These are phyloP conservation scores for Hypoxylon sp. DNA, from an alignment of 2,329 filamentous ascomycete genomes.

Conservation along the genomic window DNA sequence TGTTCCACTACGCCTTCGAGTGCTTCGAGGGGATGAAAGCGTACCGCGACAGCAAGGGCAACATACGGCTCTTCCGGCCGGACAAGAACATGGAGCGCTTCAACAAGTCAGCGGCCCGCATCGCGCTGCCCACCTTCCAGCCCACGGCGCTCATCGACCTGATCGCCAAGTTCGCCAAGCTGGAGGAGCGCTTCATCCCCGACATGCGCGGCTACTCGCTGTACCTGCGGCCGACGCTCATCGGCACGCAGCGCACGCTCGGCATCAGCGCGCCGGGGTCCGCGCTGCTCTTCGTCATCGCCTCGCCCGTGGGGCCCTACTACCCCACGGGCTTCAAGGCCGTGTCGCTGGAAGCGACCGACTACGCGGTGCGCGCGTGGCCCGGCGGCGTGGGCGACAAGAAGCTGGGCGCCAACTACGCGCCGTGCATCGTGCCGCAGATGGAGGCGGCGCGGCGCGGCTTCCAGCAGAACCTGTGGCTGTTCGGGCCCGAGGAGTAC, in stretches of 20 bases:
- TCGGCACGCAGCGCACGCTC: slow-evolving; percentile 94
- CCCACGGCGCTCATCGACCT: slow-evolving; percentile 81
- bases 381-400: slow-evolving; percentile 97
- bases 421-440: slow-evolving; percentile 98
- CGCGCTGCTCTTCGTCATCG: slow-evolving; percentile 94
- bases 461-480: slow-evolving; percentile 98
- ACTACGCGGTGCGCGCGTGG: slow-evolving; percentile 97
- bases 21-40: slow-evolving; percentile 99
- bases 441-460: slow-evolving; percentile 90
- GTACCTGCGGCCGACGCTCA: slow-evolving; percentile 96
- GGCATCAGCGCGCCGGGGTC: slow-evolving; percentile 93
- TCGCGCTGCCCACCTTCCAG: slow-evolving; percentile 91
- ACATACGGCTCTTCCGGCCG: slow-evolving; percentile 90
- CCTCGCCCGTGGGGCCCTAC: slow-evolving; percentile 96
- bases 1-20: slow-evolving; percentile 98
- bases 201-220: slow-evolving; percentile 89
- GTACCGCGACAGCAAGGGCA: slow-evolving; percentile 87
- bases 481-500: slow-evolving; percentile 95
- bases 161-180: slow-evolving; percentile 82
- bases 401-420: slow-evolving; percentile 99
- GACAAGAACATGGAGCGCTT: slow-evolving; percentile 96
- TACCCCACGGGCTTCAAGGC: slow-evolving; percentile 99
- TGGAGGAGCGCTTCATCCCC: slow-evolving; percentile 93
- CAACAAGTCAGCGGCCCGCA: slow-evolving; percentile 91
- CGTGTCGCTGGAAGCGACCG: slow-evolving; percentile 92